Evolutionary conservation across 305 asterid genomes (phyloP), one percentile per base, ranked within the genome.

Genomic region (Andrographis paniculata): DNA sequence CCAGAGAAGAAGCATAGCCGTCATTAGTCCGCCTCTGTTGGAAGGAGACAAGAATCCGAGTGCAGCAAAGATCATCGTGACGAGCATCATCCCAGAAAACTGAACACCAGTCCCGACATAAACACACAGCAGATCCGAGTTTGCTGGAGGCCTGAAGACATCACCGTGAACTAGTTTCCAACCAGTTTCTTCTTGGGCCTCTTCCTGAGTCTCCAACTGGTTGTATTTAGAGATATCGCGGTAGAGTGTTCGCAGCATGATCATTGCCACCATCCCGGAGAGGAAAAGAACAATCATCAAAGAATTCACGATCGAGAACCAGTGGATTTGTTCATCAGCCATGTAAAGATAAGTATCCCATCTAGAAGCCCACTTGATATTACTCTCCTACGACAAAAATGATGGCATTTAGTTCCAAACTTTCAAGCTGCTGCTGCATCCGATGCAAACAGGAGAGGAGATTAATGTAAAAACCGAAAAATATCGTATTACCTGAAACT

Each of bases 251-350:
- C 87, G 77, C 33, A 78, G 64, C 87, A 78, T 78, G 53, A 78
- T 78, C 87, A 78, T 78, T 0, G 87, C 87, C 10, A 78, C 87
- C 83, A 78, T 78, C 42, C 87, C 83, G 13, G 87, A 78, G 46
- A 78, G 77, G 76, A 78, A 78, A 47, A 78, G 84, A 17, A 78
- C 87, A 15, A 78, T 78, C 80, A 78, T 78, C 45, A 78, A 65
- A 47, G 87, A 78, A 17, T 78, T 75, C 11, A 78, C 78, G 9
- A 78, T 73, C 18, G 87, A 78, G 61, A 78, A 78, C 83, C 87
- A 78, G 36, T 78, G 87, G 52, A 78, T 78, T 66, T 78, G 87
- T 54, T 78, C 87, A 47, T 78, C 87, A 0, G 71, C 59, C 82
- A 78, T 78, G 28, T 74, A 69, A 23, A 78, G 82, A 58, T 78